Evolutionary conservation across 78 protist species (phyloP).

Genomic region (Chrysochromulina tobinii): DNA sequence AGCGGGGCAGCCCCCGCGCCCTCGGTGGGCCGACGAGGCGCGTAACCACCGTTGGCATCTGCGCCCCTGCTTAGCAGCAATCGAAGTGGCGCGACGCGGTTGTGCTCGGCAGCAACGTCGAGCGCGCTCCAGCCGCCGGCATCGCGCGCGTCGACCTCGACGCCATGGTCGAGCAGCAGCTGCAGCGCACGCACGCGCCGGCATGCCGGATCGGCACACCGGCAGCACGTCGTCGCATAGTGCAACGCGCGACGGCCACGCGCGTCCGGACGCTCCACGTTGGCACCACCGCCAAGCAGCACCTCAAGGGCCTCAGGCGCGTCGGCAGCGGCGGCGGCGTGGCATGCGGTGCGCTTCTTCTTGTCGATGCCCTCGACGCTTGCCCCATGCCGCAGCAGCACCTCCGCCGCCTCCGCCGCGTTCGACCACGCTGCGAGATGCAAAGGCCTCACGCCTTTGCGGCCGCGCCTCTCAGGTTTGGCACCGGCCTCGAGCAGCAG

Average conservation of each 20-base stretch:
- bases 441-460: neutral
- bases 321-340: neutral
- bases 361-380: neutral
- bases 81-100: neutral
- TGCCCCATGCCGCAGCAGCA: neutral
- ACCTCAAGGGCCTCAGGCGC: neutral
- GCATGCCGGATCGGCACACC: neutral
- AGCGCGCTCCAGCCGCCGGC: neutral
- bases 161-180: neutral
- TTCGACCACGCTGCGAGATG: neutral
- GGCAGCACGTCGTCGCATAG: neutral
- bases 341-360: neutral
- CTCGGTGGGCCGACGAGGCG: no score
- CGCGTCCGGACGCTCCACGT: neutral
- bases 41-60: no score
- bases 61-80: neutral
- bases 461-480: neutral
- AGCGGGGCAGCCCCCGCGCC: neutral
- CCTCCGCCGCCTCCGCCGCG: slow-evolving; percentile 18
- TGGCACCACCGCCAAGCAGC: neutral
- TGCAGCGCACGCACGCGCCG: neutral
- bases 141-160: neutral
- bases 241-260: neutral
- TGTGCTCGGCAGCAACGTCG: neutral
- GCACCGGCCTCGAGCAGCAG: slow-evolving; percentile 6